These are phyloP conservation scores for Rhododendron henanense DNA, from an alignment of 148 eudicot species.

Conservation along the genomic window DNA sequence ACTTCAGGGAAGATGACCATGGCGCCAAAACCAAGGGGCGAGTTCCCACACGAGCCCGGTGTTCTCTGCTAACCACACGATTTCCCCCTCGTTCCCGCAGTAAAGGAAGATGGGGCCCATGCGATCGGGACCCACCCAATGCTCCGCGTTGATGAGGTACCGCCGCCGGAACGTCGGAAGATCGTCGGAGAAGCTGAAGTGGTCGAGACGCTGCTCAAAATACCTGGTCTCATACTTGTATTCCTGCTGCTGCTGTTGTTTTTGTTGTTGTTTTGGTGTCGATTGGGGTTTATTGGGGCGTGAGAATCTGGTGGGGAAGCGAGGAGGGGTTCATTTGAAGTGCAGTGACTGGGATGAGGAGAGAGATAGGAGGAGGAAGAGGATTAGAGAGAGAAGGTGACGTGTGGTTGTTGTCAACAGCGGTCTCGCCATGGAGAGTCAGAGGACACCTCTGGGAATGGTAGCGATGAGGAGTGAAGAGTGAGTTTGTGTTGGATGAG, in stretches of 20 bases:
- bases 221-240: slow-evolving; percentile 58
- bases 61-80: slow-evolving; percentile 78
- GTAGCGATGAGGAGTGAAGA: background rate
- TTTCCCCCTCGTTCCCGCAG: slow-evolving; percentile 88
- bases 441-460: background rate
- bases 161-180: slow-evolving; percentile 50
- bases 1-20: slow-evolving; percentile 85
- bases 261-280: no score
- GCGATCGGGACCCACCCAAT: slow-evolving; percentile 55
- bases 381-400: background rate
- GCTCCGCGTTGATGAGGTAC: slow-evolving; percentile 56
- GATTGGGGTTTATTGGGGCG: slow-evolving; percentile 15
- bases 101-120: slow-evolving; percentile 75
- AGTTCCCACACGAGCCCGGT: slow-evolving; percentile 81
- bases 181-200: slow-evolving; percentile 84
- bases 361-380: background rate
- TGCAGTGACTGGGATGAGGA: slow-evolving; percentile 1
- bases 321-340: slow-evolving; percentile 25
- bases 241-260: background rate
- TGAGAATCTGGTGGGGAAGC: slow-evolving; percentile 38
- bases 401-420: background rate
- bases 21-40: slow-evolving; percentile 69
- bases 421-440: background rate
- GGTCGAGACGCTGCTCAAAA: slow-evolving; percentile 63
- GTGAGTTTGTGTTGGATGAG: no score